Conservation (phyloP, 129 eudicot species). For the Centaurea solstitialis region DNA sequence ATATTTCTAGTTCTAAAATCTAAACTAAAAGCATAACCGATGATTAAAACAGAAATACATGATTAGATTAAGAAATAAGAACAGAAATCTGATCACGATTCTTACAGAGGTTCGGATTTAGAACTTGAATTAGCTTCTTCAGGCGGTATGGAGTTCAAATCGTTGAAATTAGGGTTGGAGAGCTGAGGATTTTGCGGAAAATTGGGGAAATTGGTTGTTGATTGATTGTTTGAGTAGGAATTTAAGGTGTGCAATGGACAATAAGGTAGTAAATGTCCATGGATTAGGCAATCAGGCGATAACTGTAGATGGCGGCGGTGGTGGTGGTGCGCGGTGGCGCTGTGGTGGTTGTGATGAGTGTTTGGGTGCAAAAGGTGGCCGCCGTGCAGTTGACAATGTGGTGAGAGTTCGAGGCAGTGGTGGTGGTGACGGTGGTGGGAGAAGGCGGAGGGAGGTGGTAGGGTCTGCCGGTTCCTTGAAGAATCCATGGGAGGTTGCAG, state of each 20-base stretch:
- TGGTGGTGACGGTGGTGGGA: conserved; percentile 23
- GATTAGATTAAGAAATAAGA: neutral
- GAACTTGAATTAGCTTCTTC: conserved; percentile 5
- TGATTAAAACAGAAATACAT: neutral
- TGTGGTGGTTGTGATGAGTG: conserved; percentile 32
- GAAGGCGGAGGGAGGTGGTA: conserved; percentile 13
- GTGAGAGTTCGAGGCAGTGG: conserved; percentile 15
- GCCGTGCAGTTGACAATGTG: conserved; percentile 29
- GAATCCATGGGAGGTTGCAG: conserved; percentile 14
- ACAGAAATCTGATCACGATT: neutral
- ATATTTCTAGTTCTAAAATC: neutral
- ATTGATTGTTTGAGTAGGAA: conserved; percentile 21
- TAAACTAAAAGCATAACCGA: neutral
- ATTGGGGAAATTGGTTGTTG: conserved; percentile 21
- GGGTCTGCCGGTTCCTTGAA: conserved; percentile 3
- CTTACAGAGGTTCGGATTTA: conserved; percentile 37
- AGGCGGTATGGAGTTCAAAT: conserved; percentile 16
- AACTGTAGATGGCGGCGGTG: conserved; percentile 43
- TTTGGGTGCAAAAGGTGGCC: conserved; percentile 7
- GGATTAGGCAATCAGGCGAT: conserved; percentile 45
- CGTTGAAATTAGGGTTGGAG: conserved; percentile 4
- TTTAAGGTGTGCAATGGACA: conserved; percentile 42
- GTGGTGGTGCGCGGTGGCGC: conserved; percentile 9
- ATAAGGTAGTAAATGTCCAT: conserved; percentile 37
- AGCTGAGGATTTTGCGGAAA: conserved; percentile 25